Evolutionary conservation across 352 stramenopile genomes (phyloP), one percentile per base, ranked within the genome.

Genomic region (Phytophthora palmivora): DNA sequence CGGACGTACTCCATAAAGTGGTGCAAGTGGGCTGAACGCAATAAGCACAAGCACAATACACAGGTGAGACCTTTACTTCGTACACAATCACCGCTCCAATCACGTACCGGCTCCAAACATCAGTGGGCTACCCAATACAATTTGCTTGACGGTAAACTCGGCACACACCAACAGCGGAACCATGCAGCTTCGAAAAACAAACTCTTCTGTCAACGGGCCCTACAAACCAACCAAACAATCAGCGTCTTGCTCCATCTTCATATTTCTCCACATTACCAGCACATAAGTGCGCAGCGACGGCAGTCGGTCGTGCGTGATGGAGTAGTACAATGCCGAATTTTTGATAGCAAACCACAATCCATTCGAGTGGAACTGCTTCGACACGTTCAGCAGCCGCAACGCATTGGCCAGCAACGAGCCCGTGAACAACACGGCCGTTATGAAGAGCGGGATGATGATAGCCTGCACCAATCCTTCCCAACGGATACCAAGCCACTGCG

Each of bases 101-200:
- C 46, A 69, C 91, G 51, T 52, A 98, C 74, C 96, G 60, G 97
- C 79, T 24, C 96, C 96, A 83, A 99, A 99, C 55, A 97, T 97
- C 10, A 98, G 59, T 15, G 96, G 96, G 62, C 91, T 94, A 6
- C 87, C 78, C 16, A 95, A 63, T 19, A 96, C 70, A 62, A 96
- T 96, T 57, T 92, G 87, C 62, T 87, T 89, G 32, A 79, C 78
- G 15, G 84, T 88, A 42, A 89, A 89, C 32, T 92, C 51, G 0
- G 87, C 78, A 42, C 85, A 92, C 16, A 98, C 65, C 19, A 99
- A 76, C 18, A 97, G 78, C 19, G 92, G 88, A 14, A 98, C 74
- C 79, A 98, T 96, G 66, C 90, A 98, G 68, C 88, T 96, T 43
- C 96, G 90, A 65, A 98, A 99, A n/a, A 98, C 86, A 70, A 98